Evolutionary conservation across 345 rosid genomes (phyloP), one percentile per base, ranked within the genome.

Genomic region (Xanthoceras sorbifolium): DNA sequence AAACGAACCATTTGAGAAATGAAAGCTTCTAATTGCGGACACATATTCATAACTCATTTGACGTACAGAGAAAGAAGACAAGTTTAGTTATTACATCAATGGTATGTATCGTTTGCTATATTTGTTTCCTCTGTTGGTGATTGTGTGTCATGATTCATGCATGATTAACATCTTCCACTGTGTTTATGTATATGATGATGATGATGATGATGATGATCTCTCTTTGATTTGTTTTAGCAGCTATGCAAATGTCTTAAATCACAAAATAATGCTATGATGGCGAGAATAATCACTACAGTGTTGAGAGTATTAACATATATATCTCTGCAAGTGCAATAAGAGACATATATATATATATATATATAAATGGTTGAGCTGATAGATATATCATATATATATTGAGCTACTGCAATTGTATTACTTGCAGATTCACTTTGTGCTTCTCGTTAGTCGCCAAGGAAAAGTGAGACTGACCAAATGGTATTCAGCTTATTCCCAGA

Each of bases 401-500:
- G 36, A 20, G 15, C 31, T 15, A 63, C n/a, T 6, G 9, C 29
- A 12, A 20, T 25, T 71, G 44, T 59, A 20, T 32, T 12, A 38
- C 15, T 44, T 69, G 42, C 84, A 85, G 92, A 87, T 90, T 77
- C 88, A 88, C 59, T 87, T 84, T 50, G 92, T 83, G 69, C 81
- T 88, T 79, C 88, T 90, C 1, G 82, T 90, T 54, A 83, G 89
- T 72, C 80, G 89, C 50, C 90, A 88, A 84, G 94, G 94, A 68
- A 90, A 89, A 83, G 87, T 89, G 70, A 81, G 94, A 65, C 74
- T 83, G 78, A 86, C 90, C 2, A 88, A 87, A 82, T 85, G 91
- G 91, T 87, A 86, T 74, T 88, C 93, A n/a, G 88, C 93, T 14
- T 85, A 85, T 80, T 62, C 91, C 29, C 93, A 83, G 69, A 86